A percentile compares a stretch with the other conserved stretches of the same genome.
These are phyloP conservation scores for Bipolaris cookei DNA, from an alignment of 2,329 filamentous ascomycete species.

Conservation along the genomic window DNA sequence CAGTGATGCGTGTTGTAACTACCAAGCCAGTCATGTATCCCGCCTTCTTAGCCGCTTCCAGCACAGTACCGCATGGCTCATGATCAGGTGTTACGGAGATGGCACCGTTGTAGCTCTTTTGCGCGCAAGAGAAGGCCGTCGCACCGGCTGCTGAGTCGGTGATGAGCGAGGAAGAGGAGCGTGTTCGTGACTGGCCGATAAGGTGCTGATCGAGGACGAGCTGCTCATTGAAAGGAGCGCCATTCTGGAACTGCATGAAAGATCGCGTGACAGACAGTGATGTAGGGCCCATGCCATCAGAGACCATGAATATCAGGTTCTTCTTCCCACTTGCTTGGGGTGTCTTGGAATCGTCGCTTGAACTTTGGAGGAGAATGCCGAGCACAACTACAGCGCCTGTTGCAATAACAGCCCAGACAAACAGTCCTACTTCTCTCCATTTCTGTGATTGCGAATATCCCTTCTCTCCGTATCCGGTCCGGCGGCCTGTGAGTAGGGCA, in stretches of 20 bases:
- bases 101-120: constrained; percentile 96
- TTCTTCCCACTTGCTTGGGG: constrained; percentile 68
- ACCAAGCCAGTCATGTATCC: constrained; percentile 94
- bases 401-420: constrained; percentile 81
- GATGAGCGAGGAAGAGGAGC: constrained; percentile 82
- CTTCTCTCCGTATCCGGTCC: constrained; percentile 33
- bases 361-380: constrained; percentile 77
- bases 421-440: constrained; percentile 77
- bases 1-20: constrained; percentile 92
- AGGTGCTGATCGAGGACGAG: constrained; percentile 85
- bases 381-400: constrained; percentile 80
- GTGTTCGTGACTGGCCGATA: constrained; percentile 86
- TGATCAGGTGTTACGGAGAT: constrained; percentile 88
- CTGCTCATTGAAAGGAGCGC: constrained; percentile 74
- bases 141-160: constrained; percentile 97
- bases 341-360: constrained; percentile 43
- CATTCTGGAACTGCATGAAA: constrained; percentile 79
- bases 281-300: constrained; percentile 96
- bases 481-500: constrained; percentile 65
- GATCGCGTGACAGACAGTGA: constrained; percentile 85
- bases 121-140: constrained; percentile 90
- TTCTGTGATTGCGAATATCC: constrained; percentile 54
- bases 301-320: constrained; percentile 98
- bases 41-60: constrained; percentile 90
- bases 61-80: constrained; percentile 85